Evolutionary conservation across 345 rosid genomes (phyloP).

Genomic region (Ricinus communis): DNA sequence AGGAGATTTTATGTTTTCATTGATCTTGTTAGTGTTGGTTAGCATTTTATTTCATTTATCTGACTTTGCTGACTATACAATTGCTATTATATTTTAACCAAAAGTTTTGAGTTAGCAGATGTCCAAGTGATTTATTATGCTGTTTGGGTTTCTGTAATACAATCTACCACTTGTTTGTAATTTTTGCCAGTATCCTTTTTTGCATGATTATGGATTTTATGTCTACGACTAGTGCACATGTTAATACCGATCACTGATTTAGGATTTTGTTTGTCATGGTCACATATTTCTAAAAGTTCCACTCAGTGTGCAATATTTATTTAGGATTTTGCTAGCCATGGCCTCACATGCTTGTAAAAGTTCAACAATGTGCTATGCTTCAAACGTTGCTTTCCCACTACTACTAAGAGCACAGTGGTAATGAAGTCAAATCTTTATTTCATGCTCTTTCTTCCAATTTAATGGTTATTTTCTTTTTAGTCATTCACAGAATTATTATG

Average conservation of each 20-base stretch:
- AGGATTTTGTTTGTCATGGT: neutral
- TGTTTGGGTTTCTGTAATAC: neutral
- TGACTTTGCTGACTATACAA: neutral
- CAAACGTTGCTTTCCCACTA: neutral
- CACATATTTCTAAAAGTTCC: neutral
- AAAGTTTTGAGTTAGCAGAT: neutral
- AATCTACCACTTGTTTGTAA: neutral
- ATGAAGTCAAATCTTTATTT: neutral
- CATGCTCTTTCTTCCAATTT: neutral
- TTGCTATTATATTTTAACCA: neutral
- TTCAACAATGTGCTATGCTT: neutral
- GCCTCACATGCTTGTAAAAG: neutral
- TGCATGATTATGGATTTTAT: neutral
- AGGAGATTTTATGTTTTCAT: neutral
- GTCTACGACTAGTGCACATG: neutral
- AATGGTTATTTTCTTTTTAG: neutral
- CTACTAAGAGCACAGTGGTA: neutral
- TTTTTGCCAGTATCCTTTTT: neutral
- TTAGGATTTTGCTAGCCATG: neutral
- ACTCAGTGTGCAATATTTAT: neutral
- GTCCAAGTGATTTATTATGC: neutral
- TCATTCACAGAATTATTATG: neutral
- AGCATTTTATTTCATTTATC: neutral
- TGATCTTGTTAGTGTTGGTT: neutral
- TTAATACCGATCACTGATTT: neutral